phyloP scores from a whole-genome alignment of 306 rosid species.

The Casuarina equisetifolia region DNA sequence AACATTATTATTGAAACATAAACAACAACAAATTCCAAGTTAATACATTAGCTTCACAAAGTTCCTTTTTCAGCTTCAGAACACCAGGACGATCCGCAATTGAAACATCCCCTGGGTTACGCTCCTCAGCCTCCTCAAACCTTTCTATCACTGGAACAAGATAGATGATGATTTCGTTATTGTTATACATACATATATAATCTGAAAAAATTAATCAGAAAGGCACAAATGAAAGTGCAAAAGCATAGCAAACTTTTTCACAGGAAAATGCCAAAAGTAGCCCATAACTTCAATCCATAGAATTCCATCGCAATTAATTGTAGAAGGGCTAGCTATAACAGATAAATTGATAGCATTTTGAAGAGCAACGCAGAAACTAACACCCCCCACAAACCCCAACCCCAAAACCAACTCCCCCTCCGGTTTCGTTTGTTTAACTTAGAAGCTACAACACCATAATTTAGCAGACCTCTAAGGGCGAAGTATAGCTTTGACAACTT shows the following conservation, averaged over 20 bases:
- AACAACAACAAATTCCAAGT: conserved; percentile 6
- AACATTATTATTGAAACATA: neutral
- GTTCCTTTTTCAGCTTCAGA: conserved; percentile 68
- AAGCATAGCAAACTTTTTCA: neutral
- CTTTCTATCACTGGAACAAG: conserved; percentile 62
- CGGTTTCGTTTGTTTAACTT: neutral
- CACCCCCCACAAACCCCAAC: too few relatives aligned
- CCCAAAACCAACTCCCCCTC: too few relatives aligned
- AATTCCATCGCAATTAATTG: neutral
- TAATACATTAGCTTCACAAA: conserved; percentile 68
- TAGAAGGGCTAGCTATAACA: neutral
- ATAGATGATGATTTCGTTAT: conserved; percentile 1
- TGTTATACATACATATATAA: neutral
- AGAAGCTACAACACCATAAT: neutral
- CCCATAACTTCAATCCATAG: neutral
- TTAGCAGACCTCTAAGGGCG: conserved; percentile 79
- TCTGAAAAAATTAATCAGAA: neutral
- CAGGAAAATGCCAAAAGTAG: neutral
- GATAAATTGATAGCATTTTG: neutral
- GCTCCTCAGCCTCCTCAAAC: conserved; percentile 77
- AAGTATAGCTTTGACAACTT: conserved; percentile 73
- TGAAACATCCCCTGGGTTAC: conserved; percentile 62
- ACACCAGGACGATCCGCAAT: conserved; percentile 65
- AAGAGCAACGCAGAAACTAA: neutral
- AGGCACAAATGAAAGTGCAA: neutral